These are phyloP conservation scores for Talaromyces sp. DNA, from an alignment of 2,329 filamentous ascomycete species.

Conservation along the genomic window DNA sequence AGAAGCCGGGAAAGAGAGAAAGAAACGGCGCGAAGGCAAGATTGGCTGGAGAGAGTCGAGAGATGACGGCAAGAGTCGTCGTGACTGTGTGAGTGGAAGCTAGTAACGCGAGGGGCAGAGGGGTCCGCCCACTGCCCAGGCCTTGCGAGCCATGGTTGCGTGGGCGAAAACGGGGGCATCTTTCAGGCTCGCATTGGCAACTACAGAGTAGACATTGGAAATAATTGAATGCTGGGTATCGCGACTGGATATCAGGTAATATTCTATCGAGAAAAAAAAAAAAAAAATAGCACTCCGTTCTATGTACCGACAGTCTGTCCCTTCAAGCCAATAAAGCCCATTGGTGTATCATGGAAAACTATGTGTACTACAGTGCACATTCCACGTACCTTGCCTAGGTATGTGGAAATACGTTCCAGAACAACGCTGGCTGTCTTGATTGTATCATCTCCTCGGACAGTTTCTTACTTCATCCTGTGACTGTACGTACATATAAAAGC, in stretches of 20 bases:
- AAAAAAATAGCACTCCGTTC: not conserved
- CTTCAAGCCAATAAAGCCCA: not conserved
- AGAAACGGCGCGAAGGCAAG: not conserved
- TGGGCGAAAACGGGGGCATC: not conserved
- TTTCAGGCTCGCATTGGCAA: no score
- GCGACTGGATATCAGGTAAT: no score
- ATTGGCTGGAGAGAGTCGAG: not conserved
- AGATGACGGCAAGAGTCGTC: constrained; percentile 9
- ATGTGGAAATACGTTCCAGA: not conserved
- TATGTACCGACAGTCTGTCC: no score
- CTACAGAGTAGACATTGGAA: not conserved
- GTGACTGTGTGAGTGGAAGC: not conserved
- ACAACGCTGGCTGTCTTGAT: not conserved
- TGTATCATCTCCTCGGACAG: not conserved
- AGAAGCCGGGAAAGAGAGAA: not conserved
- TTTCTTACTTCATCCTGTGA: no score
- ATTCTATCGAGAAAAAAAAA: not conserved
- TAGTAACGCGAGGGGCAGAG: constrained; percentile 12
- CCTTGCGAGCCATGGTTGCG: constrained; percentile 6
- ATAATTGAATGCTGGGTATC: no score
- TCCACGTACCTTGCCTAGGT: not conserved
- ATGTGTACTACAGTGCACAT: not conserved
- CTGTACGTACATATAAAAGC: no score
- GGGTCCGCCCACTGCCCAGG: constrained; percentile 9
- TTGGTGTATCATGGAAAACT: not conserved